A percentile compares a stretch with the other conserved stretches of the same genome.
Conservation (phyloP, 805 yeast species). For the Candida hungchunana region DNA sequence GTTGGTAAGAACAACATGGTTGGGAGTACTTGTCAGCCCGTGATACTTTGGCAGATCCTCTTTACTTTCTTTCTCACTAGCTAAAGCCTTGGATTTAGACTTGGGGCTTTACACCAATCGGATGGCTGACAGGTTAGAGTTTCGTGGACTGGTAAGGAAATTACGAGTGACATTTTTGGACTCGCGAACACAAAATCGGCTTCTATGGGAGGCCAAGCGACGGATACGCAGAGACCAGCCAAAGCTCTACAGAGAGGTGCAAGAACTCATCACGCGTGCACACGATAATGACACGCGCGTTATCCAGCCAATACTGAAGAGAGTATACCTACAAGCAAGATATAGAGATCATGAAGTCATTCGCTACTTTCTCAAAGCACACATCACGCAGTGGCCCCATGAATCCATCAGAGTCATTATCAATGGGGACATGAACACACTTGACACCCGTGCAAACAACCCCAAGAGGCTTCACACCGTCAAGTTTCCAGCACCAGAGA, state of each 20-base stretch:
- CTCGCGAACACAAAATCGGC: slow-evolving; percentile 9
- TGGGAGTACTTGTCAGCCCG: no score
- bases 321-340: slow-evolving; percentile 19
- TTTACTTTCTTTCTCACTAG: no score
- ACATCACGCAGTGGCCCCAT: slow-evolving; percentile 22
- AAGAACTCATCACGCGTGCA: slow-evolving; percentile 3
- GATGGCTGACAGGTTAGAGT: not conserved
- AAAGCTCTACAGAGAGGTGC: slow-evolving; percentile 7
- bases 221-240: slow-evolving; percentile 14
- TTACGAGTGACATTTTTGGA: slow-evolving; percentile 11
- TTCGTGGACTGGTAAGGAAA: slow-evolving; percentile 5
- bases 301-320: slow-evolving; percentile 15
- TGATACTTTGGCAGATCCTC: no score
- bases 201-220: slow-evolving; percentile 8
- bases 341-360: slow-evolving; percentile 20
- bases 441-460: slow-evolving; percentile 9
- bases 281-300: slow-evolving; percentile 1
- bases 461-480: slow-evolving; percentile 4
- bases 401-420: slow-evolving; percentile 13
- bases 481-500: slow-evolving; percentile 13
- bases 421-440: slow-evolving; percentile 8
- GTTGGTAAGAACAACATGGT: no score
- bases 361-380: slow-evolving; percentile 18
- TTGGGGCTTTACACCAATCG: no score
- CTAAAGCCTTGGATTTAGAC: no score